Evolutionary conservation across 331 rosid genomes (phyloP).

Genomic region (Quercus lobata): DNA sequence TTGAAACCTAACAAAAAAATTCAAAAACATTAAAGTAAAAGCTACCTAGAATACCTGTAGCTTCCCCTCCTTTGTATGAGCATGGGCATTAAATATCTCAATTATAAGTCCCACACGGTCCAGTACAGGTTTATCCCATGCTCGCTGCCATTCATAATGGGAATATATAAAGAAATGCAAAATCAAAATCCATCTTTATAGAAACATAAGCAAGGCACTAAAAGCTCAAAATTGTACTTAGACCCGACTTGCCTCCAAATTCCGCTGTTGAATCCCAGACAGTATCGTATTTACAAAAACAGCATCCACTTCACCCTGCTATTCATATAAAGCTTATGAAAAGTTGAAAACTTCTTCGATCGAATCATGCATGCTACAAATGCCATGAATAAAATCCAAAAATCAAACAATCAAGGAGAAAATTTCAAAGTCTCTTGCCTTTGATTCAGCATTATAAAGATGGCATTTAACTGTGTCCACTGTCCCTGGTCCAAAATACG

Average conservation of each 20-base stretch:
- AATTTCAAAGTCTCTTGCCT: conserved; percentile 29
- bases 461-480: conserved; percentile 64
- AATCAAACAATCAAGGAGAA: conserved; percentile 7
- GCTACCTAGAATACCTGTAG: conserved; percentile 52
- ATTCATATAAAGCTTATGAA: neutral
- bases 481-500: conserved; percentile 83
- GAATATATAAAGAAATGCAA: neutral
- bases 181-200: neutral
- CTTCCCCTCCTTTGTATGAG: conserved; percentile 79
- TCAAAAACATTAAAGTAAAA: neutral
- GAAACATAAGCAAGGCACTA: conserved; percentile 6
- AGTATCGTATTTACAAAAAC: conserved; percentile 72
- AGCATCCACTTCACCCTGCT: conserved; percentile 81
- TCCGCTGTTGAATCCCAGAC: conserved; percentile 83
- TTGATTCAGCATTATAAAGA: conserved; percentile 46
- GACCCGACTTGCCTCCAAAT: conserved; percentile 70
- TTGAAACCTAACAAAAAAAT: neutral
- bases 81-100: conserved; percentile 94
- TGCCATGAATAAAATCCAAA: neutral
- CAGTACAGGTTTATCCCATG: conserved; percentile 72
- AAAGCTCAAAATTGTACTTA: conserved; percentile 7
- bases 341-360: neutral
- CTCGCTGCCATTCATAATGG: conserved; percentile 40
- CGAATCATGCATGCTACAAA: neutral
- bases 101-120: conserved; percentile 92